phyloP scores from a whole-genome alignment of 2,329 filamentous ascomycete genomes.

The Phyllachora maydis region DNA sequence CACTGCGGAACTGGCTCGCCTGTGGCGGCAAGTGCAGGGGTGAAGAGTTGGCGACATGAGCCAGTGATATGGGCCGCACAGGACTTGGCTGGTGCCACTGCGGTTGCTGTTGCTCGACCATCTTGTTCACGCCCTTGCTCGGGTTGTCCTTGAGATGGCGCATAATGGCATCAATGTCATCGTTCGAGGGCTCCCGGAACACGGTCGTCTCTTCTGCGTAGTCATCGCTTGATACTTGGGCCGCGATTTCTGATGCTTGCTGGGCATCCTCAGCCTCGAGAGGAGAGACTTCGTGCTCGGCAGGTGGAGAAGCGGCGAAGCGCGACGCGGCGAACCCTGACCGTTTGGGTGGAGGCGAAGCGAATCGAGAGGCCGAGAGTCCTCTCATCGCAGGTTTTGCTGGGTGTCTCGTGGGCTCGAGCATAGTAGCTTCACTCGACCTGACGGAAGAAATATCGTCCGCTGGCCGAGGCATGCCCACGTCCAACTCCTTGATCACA shows the following conservation, averaged over 20 bases:
- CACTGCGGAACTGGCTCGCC: slow-evolving; percentile 30
- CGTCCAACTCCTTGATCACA: too few species aligned
- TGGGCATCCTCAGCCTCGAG: slow-evolving; percentile 12
- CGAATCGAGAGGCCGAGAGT: slow-evolving; percentile 12
- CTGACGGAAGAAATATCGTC: too few species aligned
- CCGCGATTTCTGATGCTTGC: too few species aligned
- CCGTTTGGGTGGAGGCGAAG: slow-evolving; percentile 17
- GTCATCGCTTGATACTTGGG: too few species aligned
- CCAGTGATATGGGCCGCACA: slow-evolving; percentile 14
- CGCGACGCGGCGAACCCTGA: slow-evolving; percentile 21
- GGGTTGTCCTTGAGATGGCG: slow-evolving; percentile 60
- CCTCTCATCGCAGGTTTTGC: too few species aligned
- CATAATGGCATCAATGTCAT: slow-evolving; percentile 90
- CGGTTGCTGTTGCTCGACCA: slow-evolving; percentile 17
- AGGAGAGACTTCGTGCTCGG: slow-evolving; percentile 6
- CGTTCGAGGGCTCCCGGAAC: slow-evolving; percentile 36
- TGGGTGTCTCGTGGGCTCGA: too few species aligned
- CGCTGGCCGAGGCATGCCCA: too few species aligned
- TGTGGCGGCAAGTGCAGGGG: slow-evolving; percentile 31
- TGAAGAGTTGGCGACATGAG: slow-evolving; percentile 20
- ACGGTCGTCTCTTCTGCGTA: too few species aligned
- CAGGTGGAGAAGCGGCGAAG: slow-evolving; percentile 14
- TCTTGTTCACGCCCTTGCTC: slow-evolving; percentile 52
- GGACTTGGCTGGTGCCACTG: slow-evolving; percentile 24
- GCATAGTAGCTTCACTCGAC: too few species aligned